phyloP scores from a whole-genome alignment of 2,329 filamentous ascomycete genomes.

The Chrysosporium queenslandicum region DNA sequence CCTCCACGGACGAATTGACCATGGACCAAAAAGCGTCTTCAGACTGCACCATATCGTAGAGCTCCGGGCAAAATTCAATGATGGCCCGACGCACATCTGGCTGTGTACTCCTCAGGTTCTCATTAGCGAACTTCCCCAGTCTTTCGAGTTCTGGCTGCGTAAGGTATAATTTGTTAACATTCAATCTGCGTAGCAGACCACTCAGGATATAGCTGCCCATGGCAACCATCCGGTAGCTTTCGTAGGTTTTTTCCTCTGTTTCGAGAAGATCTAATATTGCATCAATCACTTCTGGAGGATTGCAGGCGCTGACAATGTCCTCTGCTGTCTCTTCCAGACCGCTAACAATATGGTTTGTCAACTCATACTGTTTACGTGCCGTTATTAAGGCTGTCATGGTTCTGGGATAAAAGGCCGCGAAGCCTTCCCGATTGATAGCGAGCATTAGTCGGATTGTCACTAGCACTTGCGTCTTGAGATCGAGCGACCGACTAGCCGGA shows the following conservation, averaged over 20 bases:
- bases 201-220: constrained; percentile 29
- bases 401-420: constrained; percentile 28
- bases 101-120: constrained; percentile 26
- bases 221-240: constrained; percentile 26
- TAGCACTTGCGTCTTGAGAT: constrained; percentile 36
- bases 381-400: constrained; percentile 31
- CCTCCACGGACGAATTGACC: constrained; percentile 24
- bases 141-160: constrained; percentile 19
- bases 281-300: constrained; percentile 24
- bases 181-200: constrained; percentile 23
- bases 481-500: constrained; percentile 21
- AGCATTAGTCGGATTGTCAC: constrained; percentile 35
- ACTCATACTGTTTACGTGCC: constrained; percentile 31
- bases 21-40: constrained; percentile 26
- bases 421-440: constrained; percentile 27
- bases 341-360: constrained; percentile 33
- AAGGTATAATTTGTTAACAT: constrained; percentile 17
- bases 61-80: constrained; percentile 27
- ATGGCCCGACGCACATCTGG: constrained; percentile 32
- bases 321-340: constrained; percentile 33
- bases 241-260: constrained; percentile 25
- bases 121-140: constrained; percentile 28
- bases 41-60: constrained; percentile 23
- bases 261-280: constrained; percentile 29
- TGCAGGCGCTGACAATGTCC: constrained; percentile 26